Percentiles rank a stretch among this genome's conserved stretches.
These are phyloP conservation scores for Aureobasidium uvarum DNA, from an alignment of 2,329 filamentous ascomycete genomes.

Conservation along the genomic window DNA sequence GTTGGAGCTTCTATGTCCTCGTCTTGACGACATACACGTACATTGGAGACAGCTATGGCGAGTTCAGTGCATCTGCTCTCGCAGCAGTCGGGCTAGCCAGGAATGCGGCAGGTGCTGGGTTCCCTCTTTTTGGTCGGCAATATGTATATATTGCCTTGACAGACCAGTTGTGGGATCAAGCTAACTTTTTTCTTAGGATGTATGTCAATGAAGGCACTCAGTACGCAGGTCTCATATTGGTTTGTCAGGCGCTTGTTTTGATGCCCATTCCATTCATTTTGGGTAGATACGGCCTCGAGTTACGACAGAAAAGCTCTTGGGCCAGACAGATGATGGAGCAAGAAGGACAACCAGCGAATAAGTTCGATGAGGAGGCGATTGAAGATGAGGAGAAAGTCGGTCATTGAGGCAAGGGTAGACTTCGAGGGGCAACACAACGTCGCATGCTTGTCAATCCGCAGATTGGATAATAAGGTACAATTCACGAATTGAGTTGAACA, in stretches of 20 bases:
- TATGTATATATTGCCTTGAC: slow-evolving; percentile 17
- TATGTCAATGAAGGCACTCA: slow-evolving; percentile 33
- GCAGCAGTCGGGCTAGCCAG: slow-evolving; percentile 44
- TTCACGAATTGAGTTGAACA: neutral
- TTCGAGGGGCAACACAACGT: neutral
- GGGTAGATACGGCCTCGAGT: slow-evolving; percentile 37
- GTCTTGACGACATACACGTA: slow-evolving; percentile 39
- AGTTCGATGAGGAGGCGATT: neutral
- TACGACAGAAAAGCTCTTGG: slow-evolving; percentile 43
- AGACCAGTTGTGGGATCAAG: neutral
- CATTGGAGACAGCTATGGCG: slow-evolving; percentile 41
- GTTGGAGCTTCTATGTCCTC: slow-evolving; percentile 28
- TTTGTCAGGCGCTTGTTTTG: slow-evolving; percentile 35
- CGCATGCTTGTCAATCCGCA: neutral
- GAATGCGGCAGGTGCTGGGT: slow-evolving; percentile 39
- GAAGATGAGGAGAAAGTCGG: neutral
- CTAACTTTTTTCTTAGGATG: neutral
- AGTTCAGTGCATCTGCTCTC: slow-evolving; percentile 45
- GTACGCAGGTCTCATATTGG: slow-evolving; percentile 37
- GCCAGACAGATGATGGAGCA: slow-evolving; percentile 39
- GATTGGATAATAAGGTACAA: slow-evolving; percentile 3
- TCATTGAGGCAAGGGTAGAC: neutral
- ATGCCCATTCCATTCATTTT: slow-evolving; percentile 36
- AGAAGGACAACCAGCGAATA: neutral
- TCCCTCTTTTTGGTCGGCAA: slow-evolving; percentile 38